phyloP scores from a whole-genome alignment of 2,329 filamentous ascomycete genomes.

The Cladophialophora psammophila region DNA sequence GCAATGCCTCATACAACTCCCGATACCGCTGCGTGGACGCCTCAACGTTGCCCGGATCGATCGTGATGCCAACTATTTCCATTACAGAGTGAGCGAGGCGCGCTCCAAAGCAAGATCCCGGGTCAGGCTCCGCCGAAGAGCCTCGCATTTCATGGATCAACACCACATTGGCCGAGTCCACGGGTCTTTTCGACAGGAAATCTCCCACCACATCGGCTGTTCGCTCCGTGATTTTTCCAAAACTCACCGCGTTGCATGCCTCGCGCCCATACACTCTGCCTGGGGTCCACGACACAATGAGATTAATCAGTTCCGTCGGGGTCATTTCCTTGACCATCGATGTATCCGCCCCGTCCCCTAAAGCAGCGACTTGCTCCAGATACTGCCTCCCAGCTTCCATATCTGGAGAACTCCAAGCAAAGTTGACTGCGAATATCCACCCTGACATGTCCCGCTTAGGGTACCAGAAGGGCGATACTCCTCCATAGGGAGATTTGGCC shows the following conservation, averaged over 20 bases:
- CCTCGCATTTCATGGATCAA: slow-evolving; percentile 20
- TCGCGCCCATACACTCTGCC: background rate
- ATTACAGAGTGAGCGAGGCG: slow-evolving; percentile 10
- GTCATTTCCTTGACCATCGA: slow-evolving; percentile 16
- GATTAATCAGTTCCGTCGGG: slow-evolving; percentile 2
- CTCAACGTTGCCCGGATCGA: background rate
- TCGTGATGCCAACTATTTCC: slow-evolving; percentile 8
- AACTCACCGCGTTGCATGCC: slow-evolving; percentile 13
- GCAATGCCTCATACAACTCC: slow-evolving; percentile 8
- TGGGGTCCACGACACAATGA: slow-evolving; percentile 5
- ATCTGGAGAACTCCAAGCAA: slow-evolving; percentile 15
- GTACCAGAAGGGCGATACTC: slow-evolving; percentile 6
- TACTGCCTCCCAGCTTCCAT: slow-evolving; percentile 15
- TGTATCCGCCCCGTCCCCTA: slow-evolving; percentile 11
- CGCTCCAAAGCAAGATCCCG: slow-evolving; percentile 17
- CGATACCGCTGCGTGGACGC: slow-evolving; percentile 7
- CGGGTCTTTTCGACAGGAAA: slow-evolving; percentile 5
- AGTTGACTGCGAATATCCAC: slow-evolving; percentile 16
- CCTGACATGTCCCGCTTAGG: slow-evolving; percentile 5
- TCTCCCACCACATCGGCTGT: slow-evolving; percentile 14
- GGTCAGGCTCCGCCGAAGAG: slow-evolving; percentile 10
- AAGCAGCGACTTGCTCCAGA: slow-evolving; percentile 3
- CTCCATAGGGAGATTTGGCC: slow-evolving; percentile 17
- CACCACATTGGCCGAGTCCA: slow-evolving; percentile 14
- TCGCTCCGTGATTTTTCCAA: slow-evolving; percentile 3